phyloP scores from a whole-genome alignment of 768 basidiomycete genomes.

The Daedalea quercina region DNA sequence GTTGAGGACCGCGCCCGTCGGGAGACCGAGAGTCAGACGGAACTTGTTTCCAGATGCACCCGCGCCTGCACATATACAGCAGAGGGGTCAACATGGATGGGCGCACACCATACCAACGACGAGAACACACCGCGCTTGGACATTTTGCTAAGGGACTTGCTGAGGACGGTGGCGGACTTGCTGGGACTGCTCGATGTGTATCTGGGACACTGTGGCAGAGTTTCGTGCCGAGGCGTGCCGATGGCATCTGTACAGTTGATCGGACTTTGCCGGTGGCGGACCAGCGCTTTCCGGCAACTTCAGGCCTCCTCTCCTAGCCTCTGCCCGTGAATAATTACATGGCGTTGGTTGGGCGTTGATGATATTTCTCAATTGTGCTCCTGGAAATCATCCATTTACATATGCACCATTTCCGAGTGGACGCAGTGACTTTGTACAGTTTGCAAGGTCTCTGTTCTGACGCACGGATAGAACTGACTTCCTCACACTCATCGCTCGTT shows the following conservation, averaged over 20 bases:
- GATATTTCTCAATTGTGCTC: too few species aligned
- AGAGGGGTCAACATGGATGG: constrained; percentile 7
- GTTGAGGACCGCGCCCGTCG: constrained; percentile 90
- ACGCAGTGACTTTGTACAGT: too few species aligned
- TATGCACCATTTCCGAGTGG: too few species aligned
- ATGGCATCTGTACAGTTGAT: constrained; percentile 24
- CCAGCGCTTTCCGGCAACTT: too few species aligned
- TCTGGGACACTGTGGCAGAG: constrained; percentile 12
- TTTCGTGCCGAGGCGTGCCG: constrained; percentile 21
- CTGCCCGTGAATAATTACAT: too few species aligned
- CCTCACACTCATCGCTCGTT: too few species aligned
- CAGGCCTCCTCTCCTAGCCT: too few species aligned
- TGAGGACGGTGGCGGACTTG: constrained; percentile 16
- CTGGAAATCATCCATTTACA: too few species aligned
- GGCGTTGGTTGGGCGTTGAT: too few species aligned
- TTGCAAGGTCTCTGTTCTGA: too few species aligned
- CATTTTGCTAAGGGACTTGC: constrained; percentile 28
- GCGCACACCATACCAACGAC: neutral
- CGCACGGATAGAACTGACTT: too few species aligned
- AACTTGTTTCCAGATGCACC: constrained; percentile 92
- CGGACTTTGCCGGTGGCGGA: too few species aligned
- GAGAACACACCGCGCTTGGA: constrained; percentile 27
- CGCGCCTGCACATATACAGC: constrained; percentile 28
- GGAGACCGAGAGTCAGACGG: constrained; percentile 91
- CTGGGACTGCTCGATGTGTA: constrained; percentile 6